These are phyloP conservation scores for Komagataella mondaviorum DNA, from an alignment of 805 yeast genomes.

Conservation along the genomic window DNA sequence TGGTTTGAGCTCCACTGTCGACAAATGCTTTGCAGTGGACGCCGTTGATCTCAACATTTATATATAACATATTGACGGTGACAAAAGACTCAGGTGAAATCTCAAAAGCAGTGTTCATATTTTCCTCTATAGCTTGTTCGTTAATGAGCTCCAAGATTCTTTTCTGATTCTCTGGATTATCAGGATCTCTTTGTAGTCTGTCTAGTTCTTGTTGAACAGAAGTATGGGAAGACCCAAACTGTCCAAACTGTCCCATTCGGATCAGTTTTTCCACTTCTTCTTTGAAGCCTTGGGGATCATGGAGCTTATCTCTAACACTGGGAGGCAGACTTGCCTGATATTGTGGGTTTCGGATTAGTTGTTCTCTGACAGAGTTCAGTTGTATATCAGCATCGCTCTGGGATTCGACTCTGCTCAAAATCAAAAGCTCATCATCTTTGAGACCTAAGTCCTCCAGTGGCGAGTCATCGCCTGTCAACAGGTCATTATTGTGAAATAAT, in stretches of 20 bases:
- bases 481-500: conserved; percentile 32
- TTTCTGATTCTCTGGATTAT: conserved; percentile 54
- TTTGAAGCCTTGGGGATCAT: conserved; percentile 35
- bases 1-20: conserved; percentile 91
- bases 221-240: neutral
- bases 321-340: conserved; percentile 27
- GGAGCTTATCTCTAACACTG: conserved; percentile 26
- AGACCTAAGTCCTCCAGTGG: conserved; percentile 34
- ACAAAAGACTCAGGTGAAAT: conserved; percentile 86
- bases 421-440: conserved; percentile 45
- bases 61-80: conserved; percentile 71
- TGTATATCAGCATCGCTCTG: conserved; percentile 18
- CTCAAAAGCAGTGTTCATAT: conserved; percentile 68
- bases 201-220: conserved; percentile 25
- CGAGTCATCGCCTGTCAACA: conserved; percentile 18
- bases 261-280: conserved; percentile 20
- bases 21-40: conserved; percentile 81
- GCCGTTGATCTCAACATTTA: conserved; percentile 69
- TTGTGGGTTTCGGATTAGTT: conserved; percentile 27
- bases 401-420: conserved; percentile 18
- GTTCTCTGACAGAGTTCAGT: conserved; percentile 37
- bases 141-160: conserved; percentile 54
- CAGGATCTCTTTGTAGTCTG: conserved; percentile 48
- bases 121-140: conserved; percentile 67
- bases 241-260: conserved; percentile 17